These are phyloP conservation scores for Tardiomyces blankii DNA, from an alignment of 1,139 yeast species.

Conservation along the genomic window DNA sequence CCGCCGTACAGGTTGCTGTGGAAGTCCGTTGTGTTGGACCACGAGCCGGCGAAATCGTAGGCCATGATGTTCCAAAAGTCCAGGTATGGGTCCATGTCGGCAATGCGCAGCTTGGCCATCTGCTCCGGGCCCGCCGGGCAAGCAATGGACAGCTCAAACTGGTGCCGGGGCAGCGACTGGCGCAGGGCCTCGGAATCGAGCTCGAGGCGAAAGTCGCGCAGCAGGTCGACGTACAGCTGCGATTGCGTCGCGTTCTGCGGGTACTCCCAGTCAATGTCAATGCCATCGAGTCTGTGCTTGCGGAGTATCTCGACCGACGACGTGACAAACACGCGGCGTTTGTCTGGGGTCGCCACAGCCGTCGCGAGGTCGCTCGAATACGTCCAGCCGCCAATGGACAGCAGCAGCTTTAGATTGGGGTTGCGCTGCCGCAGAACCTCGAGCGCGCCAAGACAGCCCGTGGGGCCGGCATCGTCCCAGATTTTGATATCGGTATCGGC, in stretches of 20 bases:
- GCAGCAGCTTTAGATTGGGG: slow-evolving; percentile 44
- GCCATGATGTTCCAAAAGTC: slow-evolving; percentile 82
- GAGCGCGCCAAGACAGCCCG: slow-evolving; percentile 50
- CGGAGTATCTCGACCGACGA: slow-evolving; percentile 39
- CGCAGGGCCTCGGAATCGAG: slow-evolving; percentile 31
- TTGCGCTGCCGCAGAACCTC: slow-evolving; percentile 36
- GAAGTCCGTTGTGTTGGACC: slow-evolving; percentile 53
- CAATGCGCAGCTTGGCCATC: slow-evolving; percentile 33
- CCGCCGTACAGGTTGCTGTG: slow-evolving; percentile 63
- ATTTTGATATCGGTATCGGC: slow-evolving; percentile 38
- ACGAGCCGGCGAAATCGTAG: slow-evolving; percentile 74
- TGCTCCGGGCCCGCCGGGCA: slow-evolving; percentile 56
- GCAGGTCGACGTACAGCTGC: slow-evolving; percentile 33
- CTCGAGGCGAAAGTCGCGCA: slow-evolving; percentile 32
- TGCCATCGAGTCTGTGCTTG: slow-evolving; percentile 68
- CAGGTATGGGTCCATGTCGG: slow-evolving; percentile 45
- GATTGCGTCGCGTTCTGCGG: slow-evolving; percentile 45
- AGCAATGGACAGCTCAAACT: slow-evolving; percentile 54
- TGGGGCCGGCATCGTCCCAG: slow-evolving; percentile 8
- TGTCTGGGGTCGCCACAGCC: slow-evolving; percentile 31
- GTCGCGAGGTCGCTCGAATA: slow-evolving; percentile 41
- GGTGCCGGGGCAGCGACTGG: slow-evolving; percentile 17
- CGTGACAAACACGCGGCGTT: slow-evolving; percentile 37
- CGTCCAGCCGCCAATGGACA: slow-evolving; percentile 91
- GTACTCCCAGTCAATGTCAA: slow-evolving; percentile 94